Base-by-base conservation (phyloP, 1,284 basidiomycete genomes). In the Wallemia hederae region DNA sequence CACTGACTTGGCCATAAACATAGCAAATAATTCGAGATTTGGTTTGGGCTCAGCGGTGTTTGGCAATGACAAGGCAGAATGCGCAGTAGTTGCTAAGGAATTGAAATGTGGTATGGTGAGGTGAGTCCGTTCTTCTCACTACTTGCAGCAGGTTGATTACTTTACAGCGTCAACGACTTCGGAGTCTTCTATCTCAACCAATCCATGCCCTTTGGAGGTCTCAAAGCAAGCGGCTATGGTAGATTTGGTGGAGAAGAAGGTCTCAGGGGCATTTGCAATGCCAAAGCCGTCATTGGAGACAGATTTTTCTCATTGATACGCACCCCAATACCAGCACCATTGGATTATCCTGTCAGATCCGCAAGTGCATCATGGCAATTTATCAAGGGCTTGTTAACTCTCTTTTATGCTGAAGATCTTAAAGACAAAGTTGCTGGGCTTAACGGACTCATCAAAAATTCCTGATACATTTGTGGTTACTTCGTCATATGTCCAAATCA, bases 21-120 rank as follows among this genome's bases (percentile, higher is more conserved):
- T 91, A 64, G 86, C 92, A 0, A 96, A 96, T 67, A 76, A 77
- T 17, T 88, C 86, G 0, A 76, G 78, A 29, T 97, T 86, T 70
- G 92, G 85, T 19, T 78, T 98, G n/a, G 92, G 91, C 56, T 87
- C 88, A 0, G 85, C 85, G 62, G 86, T 98, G n/a, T 97, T 91
- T 68, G 91, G 91, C 9, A 80, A 80, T 14, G 78, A 83, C 66
- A 79, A 83, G 67, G 74, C 76, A 27, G 73, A 83, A 57, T 90
- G 87, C 67, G 65, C 83, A 60, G 74, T 80, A 60, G 82, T 97
- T 14, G 88, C 89, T 19, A 78, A 80, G 61, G 72, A 75, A 59
- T 72, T 97, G 58, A 78, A 91, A 62, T 90, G 87, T 65, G 92
- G 92, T 39, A 97, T 98, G 92, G 90, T 97, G 24, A 14, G 24